Conservation (phyloP, 148 eudicot species). For the Dysphania ambrosioides region DNA sequence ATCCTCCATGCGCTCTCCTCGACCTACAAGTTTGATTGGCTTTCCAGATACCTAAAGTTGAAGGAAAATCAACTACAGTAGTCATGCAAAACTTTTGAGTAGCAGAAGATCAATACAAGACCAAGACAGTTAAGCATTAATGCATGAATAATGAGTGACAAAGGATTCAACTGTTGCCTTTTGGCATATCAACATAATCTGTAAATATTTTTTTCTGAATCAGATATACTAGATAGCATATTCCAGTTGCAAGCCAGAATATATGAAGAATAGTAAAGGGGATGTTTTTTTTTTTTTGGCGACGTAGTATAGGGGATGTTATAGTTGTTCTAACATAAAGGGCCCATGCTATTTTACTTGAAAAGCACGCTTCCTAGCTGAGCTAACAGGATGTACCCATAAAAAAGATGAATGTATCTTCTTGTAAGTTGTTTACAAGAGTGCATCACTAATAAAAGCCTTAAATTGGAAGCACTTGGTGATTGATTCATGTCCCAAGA, state of each 20-base stretch:
- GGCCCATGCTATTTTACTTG: neutral
- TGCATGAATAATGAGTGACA: neutral
- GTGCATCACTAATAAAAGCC: neutral
- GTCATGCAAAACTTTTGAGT: neutral
- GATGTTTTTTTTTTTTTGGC: too few species aligned
- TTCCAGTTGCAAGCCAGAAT: slow-evolving; percentile 1
- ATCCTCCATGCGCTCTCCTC: slow-evolving; percentile 98
- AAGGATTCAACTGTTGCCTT: neutral
- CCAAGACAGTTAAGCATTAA: neutral
- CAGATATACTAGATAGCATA: neutral
- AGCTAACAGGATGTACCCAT: neutral
- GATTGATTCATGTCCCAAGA: neutral
- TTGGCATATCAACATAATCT: neutral
- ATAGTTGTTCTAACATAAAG: neutral
- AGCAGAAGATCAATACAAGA: neutral
- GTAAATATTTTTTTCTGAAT: neutral
- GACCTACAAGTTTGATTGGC: slow-evolving; percentile 97
- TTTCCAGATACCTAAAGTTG: slow-evolving; percentile 83
- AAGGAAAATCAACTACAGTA: slow-evolving; percentile 4
- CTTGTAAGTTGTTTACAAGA: neutral
- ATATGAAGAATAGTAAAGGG: neutral
- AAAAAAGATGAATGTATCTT: neutral
- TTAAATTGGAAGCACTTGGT: neutral
- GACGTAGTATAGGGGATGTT: too few species aligned
- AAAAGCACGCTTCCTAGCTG: neutral